Evolutionary conservation across 2,329 filamentous ascomycete genomes (phyloP).

Genomic region (Sphaerulina vaccinii): DNA sequence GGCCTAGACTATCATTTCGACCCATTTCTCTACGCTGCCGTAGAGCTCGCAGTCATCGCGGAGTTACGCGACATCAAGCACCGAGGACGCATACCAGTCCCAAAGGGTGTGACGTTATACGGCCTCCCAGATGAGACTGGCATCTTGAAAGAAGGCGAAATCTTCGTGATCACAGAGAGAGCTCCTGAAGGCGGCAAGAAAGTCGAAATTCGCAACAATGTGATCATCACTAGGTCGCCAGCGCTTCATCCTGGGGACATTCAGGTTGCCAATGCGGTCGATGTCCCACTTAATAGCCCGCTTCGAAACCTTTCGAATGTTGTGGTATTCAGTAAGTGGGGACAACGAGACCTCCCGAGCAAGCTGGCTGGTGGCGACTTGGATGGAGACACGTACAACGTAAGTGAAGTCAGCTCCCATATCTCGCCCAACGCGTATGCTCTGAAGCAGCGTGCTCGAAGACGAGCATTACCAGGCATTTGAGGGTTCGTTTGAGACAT

Average conservation of each 20-base stretch:
- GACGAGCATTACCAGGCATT: too few species aligned
- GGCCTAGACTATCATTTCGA: conserved; percentile 67
- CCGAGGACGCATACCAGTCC: conserved; percentile 66
- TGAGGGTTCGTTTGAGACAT: too few species aligned
- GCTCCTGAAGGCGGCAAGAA: conserved; percentile 29
- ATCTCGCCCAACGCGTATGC: too few species aligned
- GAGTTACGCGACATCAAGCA: conserved; percentile 75
- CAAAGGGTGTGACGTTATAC: conserved; percentile 71
- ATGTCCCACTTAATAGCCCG: conserved; percentile 60
- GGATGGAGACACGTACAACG: conserved; percentile 77
- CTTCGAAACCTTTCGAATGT: conserved; percentile 67
- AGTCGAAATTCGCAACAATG: conserved; percentile 40
- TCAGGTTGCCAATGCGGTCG: conserved; percentile 61
- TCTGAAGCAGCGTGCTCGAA: too few species aligned
- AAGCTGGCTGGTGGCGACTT: conserved; percentile 78
- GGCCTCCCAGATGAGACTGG: conserved; percentile 82
- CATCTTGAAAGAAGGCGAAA: conserved; percentile 63
- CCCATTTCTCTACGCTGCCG: conserved; percentile 64
- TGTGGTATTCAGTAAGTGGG: conserved; percentile 72
- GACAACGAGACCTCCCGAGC: conserved; percentile 71
- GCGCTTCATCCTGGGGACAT: conserved; percentile 81
- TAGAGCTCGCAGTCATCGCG: conserved; percentile 69
- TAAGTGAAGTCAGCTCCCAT: conserved; percentile 49
- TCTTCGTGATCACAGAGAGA: conserved; percentile 62
- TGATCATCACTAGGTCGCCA: conserved; percentile 75